Evolutionary conservation across 2,329 filamentous ascomycete species (phyloP).

Genomic region (Clarireedia hainanense): DNA sequence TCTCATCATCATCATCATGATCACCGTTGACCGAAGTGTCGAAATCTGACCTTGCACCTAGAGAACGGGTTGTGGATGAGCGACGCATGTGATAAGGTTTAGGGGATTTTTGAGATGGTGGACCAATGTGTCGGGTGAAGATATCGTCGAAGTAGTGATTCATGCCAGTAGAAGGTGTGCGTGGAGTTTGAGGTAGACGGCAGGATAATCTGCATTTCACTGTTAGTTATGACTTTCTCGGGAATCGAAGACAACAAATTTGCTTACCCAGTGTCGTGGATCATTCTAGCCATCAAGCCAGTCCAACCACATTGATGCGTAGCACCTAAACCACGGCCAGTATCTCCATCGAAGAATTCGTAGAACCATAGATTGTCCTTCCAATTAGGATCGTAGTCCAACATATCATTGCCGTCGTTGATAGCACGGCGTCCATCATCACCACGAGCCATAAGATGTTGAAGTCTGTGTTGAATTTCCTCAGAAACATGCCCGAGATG

Average conservation of each 20-base stretch:
- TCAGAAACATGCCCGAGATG: conserved; percentile 91
- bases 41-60: conserved; percentile 78
- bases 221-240: not conserved
- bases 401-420: conserved; percentile 74
- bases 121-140: conserved; percentile 50
- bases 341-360: conserved; percentile 94
- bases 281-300: conserved; percentile 89
- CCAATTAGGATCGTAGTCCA: conserved; percentile 91
- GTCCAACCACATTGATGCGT: conserved; percentile 97
- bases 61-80: conserved; percentile 75
- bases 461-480: conserved; percentile 87
- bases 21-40: conserved; percentile 41
- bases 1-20: conserved; percentile 19
- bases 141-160: conserved; percentile 94
- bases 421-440: conserved; percentile 83
- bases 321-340: conserved; percentile 79
- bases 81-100: conserved; percentile 55
- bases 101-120: conserved; percentile 26
- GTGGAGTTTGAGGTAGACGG: conserved; percentile 85
- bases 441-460: conserved; percentile 80
- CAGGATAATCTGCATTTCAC: conserved; percentile 50
- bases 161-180: conserved; percentile 75
- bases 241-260: not conserved
- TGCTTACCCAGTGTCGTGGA: conserved; percentile 89
- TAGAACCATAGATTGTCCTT: conserved; percentile 93